Evolutionary conservation across 352 stramenopile species (phyloP).

Genomic region (Peronospora farinosa): DNA sequence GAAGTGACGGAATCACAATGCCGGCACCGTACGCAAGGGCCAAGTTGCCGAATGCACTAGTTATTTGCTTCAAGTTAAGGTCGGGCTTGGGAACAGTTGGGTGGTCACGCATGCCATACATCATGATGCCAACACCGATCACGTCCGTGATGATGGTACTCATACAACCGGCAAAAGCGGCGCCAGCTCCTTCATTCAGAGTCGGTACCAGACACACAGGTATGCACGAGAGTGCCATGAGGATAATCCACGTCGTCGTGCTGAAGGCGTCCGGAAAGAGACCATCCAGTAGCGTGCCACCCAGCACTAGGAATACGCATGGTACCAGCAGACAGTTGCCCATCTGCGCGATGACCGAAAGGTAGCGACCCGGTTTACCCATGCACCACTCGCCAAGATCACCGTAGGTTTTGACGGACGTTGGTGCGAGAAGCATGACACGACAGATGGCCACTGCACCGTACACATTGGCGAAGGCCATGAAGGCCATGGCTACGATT

Average conservation of each 20-base stretch:
- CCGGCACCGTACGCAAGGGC: constrained; percentile 47
- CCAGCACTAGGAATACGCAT: constrained; percentile 44
- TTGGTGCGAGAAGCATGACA: constrained; percentile 39
- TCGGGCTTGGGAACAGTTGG: constrained; percentile 25
- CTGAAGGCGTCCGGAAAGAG: constrained; percentile 40
- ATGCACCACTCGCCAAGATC: constrained; percentile 52
- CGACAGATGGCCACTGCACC: constrained; percentile 32
- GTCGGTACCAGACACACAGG: constrained; percentile 45
- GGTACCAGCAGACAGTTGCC: constrained; percentile 36
- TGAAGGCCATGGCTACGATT: constrained; percentile 38
- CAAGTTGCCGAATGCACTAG: constrained; percentile 44
- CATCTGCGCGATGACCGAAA: constrained; percentile 35
- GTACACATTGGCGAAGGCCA: constrained; percentile 46
- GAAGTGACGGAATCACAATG: constrained; percentile 40
- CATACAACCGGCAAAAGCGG: constrained; percentile 35
- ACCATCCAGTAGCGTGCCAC: constrained; percentile 30
- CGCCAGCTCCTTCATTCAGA: constrained; percentile 40
- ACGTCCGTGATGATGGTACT: constrained; percentile 40
- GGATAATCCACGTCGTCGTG: constrained; percentile 35
- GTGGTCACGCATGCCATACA: constrained; percentile 38
- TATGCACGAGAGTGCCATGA: constrained; percentile 34
- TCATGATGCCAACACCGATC: constrained; percentile 33
- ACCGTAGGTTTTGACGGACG: constrained; percentile 42
- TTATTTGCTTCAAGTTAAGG: constrained; percentile 41
- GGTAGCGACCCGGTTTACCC: constrained; percentile 35